Conservation (phyloP, 768 basidiomycete genomes). For the Phylloporus arenicola region DNA sequence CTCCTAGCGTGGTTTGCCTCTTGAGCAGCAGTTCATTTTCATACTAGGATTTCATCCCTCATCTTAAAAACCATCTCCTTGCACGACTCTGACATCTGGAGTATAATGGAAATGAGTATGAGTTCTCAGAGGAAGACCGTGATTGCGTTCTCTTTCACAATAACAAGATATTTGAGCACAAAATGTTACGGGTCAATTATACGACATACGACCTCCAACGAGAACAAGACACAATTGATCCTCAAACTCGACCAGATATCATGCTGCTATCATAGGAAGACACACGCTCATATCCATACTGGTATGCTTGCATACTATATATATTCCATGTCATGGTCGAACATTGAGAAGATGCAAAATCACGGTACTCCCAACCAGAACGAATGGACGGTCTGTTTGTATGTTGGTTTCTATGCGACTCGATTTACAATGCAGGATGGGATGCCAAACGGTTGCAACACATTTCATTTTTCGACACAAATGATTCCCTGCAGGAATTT, state of each 20-base stretch:
- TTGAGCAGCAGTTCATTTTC: neutral
- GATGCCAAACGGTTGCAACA: conserved; percentile 6
- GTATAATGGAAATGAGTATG: neutral
- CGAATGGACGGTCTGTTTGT: conserved; percentile 41
- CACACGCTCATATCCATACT: conserved; percentile 30
- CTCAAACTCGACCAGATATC: conserved; percentile 28
- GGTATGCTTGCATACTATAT: conserved; percentile 27
- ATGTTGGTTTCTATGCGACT: conserved; percentile 32
- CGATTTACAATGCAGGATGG: conserved; percentile 21
- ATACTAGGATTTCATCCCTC: neutral
- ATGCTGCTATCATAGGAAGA: conserved; percentile 31
- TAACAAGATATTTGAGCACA: conserved; percentile 4
- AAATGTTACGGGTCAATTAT: conserved; percentile 16
- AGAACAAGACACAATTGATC: too few relatives aligned
- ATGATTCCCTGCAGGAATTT: conserved; percentile 26
- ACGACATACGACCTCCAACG: conserved; percentile 28
- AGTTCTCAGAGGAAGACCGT: neutral
- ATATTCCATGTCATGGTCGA: conserved; percentile 11
- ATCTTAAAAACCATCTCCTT: neutral
- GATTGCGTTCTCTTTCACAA: neutral
- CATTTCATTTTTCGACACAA: neutral
- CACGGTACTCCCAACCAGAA: neutral
- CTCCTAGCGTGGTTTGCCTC: neutral
- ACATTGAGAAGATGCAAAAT: neutral
- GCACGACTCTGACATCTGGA: neutral